A percentile compares a stretch with the other conserved stretches of the same genome.
These are phyloP conservation scores for Panus rudis DNA, from an alignment of 768 basidiomycete species.

Conservation along the genomic window DNA sequence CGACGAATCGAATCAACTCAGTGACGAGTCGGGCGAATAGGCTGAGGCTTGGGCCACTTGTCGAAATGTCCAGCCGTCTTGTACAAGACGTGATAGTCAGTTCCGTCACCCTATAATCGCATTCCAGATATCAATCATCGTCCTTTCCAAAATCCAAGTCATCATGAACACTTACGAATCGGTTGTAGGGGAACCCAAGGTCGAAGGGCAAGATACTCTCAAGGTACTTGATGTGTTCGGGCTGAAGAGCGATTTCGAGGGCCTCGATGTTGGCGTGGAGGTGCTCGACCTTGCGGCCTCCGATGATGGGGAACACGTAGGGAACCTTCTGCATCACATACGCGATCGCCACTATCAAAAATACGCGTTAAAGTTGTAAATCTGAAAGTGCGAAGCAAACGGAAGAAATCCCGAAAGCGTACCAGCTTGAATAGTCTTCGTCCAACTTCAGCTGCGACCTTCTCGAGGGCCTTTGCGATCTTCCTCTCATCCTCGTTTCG, in stretches of 20 bases:
- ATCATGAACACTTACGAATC: constrained; percentile 23
- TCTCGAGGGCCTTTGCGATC: constrained; percentile 35
- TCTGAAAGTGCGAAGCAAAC: constrained; percentile 10
- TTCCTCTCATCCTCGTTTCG: constrained; percentile 36
- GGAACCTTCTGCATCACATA: constrained; percentile 45
- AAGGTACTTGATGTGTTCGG: constrained; percentile 36
- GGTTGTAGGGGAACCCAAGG: constrained; percentile 31
- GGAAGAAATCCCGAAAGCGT: too few relatives aligned
- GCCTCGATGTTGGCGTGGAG: constrained; percentile 42
- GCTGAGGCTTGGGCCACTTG: constrained; percentile 19
- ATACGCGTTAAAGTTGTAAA: not conserved
- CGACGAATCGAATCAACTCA: too few relatives aligned
- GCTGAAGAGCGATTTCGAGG: constrained; percentile 34
- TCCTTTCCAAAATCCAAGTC: too few relatives aligned
- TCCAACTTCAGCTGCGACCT: constrained; percentile 42
- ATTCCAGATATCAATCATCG: not conserved
- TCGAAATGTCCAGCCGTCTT: constrained; percentile 17
- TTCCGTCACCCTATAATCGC: constrained; percentile 7
- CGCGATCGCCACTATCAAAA: constrained; percentile 36
- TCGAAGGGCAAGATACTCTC: constrained; percentile 37
- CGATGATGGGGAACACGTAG: constrained; percentile 43
- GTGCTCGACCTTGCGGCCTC: constrained; percentile 43
- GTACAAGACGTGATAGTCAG: constrained; percentile 8
- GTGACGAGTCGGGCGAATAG: constrained; percentile 12
- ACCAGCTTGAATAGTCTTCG: constrained; percentile 6